Percentiles rank a stretch among this genome's conserved stretches.
Conservation (phyloP, 768 basidiomycete species). For the Boletus tomentosulus region DNA sequence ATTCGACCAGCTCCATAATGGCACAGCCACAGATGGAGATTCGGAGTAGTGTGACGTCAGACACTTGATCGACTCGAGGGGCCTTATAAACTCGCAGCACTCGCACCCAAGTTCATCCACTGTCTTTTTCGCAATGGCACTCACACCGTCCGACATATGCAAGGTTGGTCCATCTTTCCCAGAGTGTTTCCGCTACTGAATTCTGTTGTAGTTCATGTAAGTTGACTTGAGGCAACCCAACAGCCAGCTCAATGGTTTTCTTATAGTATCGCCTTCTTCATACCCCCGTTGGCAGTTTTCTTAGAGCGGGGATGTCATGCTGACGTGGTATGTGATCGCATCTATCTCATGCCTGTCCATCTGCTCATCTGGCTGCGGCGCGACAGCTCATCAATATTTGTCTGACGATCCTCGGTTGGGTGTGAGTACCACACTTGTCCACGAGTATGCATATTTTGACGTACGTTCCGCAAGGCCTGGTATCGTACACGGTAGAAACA, state of each 20-base stretch:
- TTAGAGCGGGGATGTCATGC: constrained; percentile 79
- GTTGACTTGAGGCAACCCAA: constrained; percentile 2
- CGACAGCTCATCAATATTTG: constrained; percentile 65
- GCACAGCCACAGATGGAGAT: constrained; percentile 12
- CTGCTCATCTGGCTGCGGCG: not conserved
- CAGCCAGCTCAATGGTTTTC: constrained; percentile 11
- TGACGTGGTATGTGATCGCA: constrained; percentile 55
- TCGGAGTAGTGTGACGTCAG: constrained; percentile 26
- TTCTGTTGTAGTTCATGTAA: constrained; percentile 42
- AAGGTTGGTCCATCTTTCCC: constrained; percentile 45
- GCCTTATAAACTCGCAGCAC: constrained; percentile 11
- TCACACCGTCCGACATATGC: constrained; percentile 72
- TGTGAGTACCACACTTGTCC: constrained; percentile 43
- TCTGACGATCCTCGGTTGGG: constrained; percentile 73
- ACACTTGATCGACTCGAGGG: too few species aligned
- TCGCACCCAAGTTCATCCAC: not conserved
- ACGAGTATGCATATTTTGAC: constrained; percentile 4
- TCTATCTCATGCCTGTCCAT: not conserved
- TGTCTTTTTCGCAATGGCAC: constrained; percentile 48
- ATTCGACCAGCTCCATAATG: constrained; percentile 12
- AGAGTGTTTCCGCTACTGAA: not conserved
- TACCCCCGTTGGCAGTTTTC: constrained; percentile 86
- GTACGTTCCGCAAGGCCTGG: constrained; percentile 51
- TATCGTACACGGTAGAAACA: constrained; percentile 58
- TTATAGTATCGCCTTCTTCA: constrained; percentile 57